These are phyloP conservation scores for Xanthoconium separans DNA, from an alignment of 1,284 basidiomycete species.

Conservation along the genomic window DNA sequence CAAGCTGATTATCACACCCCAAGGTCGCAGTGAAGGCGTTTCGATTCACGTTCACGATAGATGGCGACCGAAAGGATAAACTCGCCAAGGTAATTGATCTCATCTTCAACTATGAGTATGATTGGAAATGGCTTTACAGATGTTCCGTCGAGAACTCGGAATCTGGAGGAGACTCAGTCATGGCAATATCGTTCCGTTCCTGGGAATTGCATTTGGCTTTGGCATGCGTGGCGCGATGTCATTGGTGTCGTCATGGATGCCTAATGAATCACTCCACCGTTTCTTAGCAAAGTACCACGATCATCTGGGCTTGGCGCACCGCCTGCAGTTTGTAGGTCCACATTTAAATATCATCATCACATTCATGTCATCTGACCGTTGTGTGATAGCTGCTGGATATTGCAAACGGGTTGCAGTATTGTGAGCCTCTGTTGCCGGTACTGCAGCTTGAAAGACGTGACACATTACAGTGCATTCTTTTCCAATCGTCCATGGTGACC, in stretches of 20 bases:
- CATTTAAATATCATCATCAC: too few species aligned
- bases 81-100: not conserved
- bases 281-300: conserved; percentile 2
- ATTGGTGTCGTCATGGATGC: conserved; percentile 24
- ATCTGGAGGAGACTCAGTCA: conserved; percentile 11
- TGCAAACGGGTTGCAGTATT: conserved; percentile 5
- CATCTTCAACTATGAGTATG: not conserved
- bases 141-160: not conserved
- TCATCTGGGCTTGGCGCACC: not conserved
- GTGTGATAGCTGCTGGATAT: conserved; percentile 2
- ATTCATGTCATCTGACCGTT: not conserved
- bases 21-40: conserved; percentile 23
- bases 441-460: not conserved
- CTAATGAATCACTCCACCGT: conserved; percentile 9
- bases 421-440: not conserved
- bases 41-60: conserved; percentile 1
- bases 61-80: not conserved
- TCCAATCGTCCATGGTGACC: conserved; percentile 6
- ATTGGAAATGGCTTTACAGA: not conserved
- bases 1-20: not conserved
- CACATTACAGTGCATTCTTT: conserved; percentile 3
- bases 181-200: conserved; percentile 10
- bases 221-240: conserved; percentile 8
- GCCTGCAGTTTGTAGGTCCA: conserved; percentile 9
- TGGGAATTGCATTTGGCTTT: conserved; percentile 17